These are phyloP conservation scores for Chrysoporthe austroafricana DNA, from an alignment of 2,329 filamentous ascomycete species.

Conservation along the genomic window DNA sequence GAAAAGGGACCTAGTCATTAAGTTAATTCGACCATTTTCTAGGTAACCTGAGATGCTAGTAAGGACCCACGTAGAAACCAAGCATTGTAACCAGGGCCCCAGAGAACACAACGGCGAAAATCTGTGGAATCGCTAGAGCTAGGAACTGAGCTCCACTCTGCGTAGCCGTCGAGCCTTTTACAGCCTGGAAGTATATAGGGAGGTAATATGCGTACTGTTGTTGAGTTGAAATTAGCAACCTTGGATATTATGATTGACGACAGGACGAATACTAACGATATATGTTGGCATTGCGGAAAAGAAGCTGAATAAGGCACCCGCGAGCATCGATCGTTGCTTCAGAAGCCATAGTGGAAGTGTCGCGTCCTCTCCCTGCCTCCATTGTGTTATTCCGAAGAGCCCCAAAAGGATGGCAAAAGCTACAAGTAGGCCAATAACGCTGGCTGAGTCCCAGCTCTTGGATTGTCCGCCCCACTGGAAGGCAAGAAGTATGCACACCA, in stretches of 20 bases:
- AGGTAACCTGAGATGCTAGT: background rate
- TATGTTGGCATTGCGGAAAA: constrained; percentile 9
- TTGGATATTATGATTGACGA: background rate
- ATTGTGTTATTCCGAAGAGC: background rate
- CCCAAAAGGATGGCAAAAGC: background rate
- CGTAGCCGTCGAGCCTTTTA: constrained; percentile 14
- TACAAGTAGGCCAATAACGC: constrained; percentile 5
- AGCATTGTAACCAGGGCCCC: background rate
- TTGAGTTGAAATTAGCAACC: background rate
- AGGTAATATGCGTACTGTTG: constrained; percentile 17
- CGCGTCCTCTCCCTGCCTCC: constrained; percentile 1
- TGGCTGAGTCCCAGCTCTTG: constrained; percentile 9
- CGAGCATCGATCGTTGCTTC: constrained; percentile 3
- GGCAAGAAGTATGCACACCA: constrained; percentile 19
- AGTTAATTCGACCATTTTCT: background rate
- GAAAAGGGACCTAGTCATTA: background rate
- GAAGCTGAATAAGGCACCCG: background rate
- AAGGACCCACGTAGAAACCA: constrained; percentile 2
- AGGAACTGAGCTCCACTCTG: constrained; percentile 23
- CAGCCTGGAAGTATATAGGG: constrained; percentile 26
- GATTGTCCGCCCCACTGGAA: constrained; percentile 17
- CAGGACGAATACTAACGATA: background rate
- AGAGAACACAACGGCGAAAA: constrained; percentile 6
- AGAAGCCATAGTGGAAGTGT: background rate
- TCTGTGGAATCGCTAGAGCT: constrained; percentile 15